Base-by-base conservation (phyloP, 164 flowering plant genomes). In the Macadamia integrifolia region DNA sequence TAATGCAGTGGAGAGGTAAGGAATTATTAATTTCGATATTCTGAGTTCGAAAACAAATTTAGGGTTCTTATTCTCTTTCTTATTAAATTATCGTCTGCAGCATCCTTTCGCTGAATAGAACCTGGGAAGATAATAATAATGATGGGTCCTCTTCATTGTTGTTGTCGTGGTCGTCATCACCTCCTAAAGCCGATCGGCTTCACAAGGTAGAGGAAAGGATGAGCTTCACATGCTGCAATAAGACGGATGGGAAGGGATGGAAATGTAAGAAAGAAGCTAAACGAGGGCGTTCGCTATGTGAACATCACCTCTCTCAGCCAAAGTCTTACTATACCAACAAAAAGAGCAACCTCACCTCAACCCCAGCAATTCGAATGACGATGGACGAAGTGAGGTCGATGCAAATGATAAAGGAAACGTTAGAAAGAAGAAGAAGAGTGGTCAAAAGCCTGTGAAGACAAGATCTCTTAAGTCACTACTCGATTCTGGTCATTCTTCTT, bases 381-480 rank as follows among this genome's bases (percentile, higher is more conserved):
- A 23, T 23, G 23, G 23, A 23, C 0, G 23, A 23, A 23, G 23
- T 23, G 0, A 23, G 23, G 23, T 23, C 23, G 23, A 23, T 23
- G 23, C 23, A 8, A 23, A 31, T 9, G 66, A 43, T 1, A 60
- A 17, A 8, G 72, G 49, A 5, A 72, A 57, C 0, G 15, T n/a
- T 1, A 73, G 48, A 46, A 79, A 66, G 79, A 87, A 72, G 71
- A 67, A 35, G 40, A 35, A 35, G 40, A 35, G 86, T 64, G 66
- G 30, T 46, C 60, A 87, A 60, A 88, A 82, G 75, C 87, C 85
- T 3, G 77, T 86, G 67, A 88, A 88, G 60, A 87, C 84, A 4
- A 76, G 93, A 69, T 87, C 88, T 6, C 67, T 87, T 57, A 84
- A 82, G 40, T 87, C 92, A 6, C 75, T 87, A 23, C 23, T 23